Evolutionary conservation across 768 basidiomycete genomes (phyloP).

Genomic region (Tylopilus sp.): DNA sequence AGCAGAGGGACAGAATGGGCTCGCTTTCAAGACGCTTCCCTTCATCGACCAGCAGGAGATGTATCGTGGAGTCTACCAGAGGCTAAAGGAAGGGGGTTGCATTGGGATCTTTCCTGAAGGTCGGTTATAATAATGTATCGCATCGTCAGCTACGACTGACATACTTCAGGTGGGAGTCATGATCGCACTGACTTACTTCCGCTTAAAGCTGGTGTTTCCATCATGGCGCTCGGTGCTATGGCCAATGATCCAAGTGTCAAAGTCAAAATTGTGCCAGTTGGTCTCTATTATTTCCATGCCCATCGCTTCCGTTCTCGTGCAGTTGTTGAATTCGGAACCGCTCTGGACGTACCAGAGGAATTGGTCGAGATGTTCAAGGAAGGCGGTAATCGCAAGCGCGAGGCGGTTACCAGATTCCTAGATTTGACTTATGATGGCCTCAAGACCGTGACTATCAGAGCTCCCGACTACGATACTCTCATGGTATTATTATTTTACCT

Average conservation of each 20-base stretch:
- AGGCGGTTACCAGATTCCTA: slow-evolving; percentile 85
- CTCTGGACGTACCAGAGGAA: slow-evolving; percentile 88
- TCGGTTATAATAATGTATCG: slow-evolving; percentile 29
- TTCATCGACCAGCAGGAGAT: slow-evolving; percentile 92
- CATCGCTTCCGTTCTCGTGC: slow-evolving; percentile 93
- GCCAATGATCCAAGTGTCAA: slow-evolving; percentile 80
- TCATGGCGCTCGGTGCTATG: slow-evolving; percentile 99
- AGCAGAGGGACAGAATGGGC: slow-evolving; percentile 52
- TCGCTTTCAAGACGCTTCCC: slow-evolving; percentile 81
- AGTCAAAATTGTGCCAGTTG: slow-evolving; percentile 90
- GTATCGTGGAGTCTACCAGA: slow-evolving; percentile 90
- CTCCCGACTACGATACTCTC: slow-evolving; percentile 95
- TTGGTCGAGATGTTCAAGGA: slow-evolving; percentile 87
- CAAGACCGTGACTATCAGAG: slow-evolving; percentile 93
- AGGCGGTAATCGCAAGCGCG: slow-evolving; percentile 84
- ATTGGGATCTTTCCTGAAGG: slow-evolving; percentile 99
- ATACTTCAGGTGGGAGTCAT: slow-evolving; percentile 85
- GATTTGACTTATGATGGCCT: slow-evolving; percentile 90
- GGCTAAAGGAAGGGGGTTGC: slow-evolving; percentile 78
- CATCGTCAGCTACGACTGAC: neutral
- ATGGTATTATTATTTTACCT: slow-evolving; percentile 60
- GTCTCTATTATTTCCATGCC: slow-evolving; percentile 71
- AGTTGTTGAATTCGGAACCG: slow-evolving; percentile 93
- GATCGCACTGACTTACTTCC: slow-evolving; percentile 96
- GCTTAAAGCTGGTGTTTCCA: slow-evolving; percentile 93